Evolutionary conservation across 768 basidiomycete species (phyloP).

Genomic region (Xerocomus brunneocitrinus): DNA sequence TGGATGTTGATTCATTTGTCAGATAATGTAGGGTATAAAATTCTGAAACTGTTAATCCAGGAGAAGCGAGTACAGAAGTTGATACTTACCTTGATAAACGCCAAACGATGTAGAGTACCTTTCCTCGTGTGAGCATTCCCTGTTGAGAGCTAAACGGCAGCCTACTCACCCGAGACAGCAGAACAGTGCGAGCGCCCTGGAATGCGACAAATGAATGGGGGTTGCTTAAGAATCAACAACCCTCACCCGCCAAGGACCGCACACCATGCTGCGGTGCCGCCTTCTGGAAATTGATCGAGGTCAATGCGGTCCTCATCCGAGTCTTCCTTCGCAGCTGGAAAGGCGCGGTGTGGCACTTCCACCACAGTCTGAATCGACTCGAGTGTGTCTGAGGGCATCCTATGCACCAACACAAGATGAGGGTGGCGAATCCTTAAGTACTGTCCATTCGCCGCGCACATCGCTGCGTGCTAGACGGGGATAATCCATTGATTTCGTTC

Average conservation of each 20-base stretch:
- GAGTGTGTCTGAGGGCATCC: constrained; percentile 2
- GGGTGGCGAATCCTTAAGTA: not conserved
- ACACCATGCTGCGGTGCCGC: not conserved
- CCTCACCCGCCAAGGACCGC: constrained; percentile 22
- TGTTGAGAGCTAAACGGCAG: not conserved
- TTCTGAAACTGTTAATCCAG: no score
- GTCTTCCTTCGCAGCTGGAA: constrained; percentile 1
- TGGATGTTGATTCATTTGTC: no score
- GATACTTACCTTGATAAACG: constrained; percentile 37
- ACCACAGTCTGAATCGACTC: not conserved
- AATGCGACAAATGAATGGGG: not conserved
- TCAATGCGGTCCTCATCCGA: not conserved
- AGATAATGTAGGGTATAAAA: no score
- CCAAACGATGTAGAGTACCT: constrained; percentile 36
- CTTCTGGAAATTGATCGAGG: constrained; percentile 22
- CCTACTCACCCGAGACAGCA: constrained; percentile 34
- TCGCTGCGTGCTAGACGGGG: no score
- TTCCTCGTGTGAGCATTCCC: not conserved
- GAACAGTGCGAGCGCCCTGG: constrained; percentile 29
- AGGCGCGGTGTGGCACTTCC: not conserved
- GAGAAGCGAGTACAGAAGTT: constrained; percentile 15
- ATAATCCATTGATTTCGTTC: no score
- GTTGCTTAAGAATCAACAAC: no score
- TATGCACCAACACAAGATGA: not conserved
- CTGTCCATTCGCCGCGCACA: no score